Conservation (phyloP, 1,284 basidiomycete genomes). For the Leccinum cinnamomeum region DNA sequence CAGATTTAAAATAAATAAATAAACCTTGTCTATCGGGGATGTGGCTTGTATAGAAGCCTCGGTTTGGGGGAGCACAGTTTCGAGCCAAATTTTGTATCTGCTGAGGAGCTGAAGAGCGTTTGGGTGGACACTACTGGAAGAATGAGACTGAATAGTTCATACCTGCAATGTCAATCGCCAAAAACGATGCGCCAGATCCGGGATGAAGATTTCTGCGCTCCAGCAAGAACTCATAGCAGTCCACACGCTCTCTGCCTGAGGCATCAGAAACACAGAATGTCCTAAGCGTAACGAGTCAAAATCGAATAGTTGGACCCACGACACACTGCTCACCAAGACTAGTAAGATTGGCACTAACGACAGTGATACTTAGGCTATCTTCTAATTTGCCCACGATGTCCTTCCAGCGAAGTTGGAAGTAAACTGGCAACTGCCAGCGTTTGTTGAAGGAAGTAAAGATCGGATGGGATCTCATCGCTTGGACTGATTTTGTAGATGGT, state of each 20-base stretch:
- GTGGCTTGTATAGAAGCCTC: constrained; percentile 37
- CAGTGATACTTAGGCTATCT: constrained; percentile 51
- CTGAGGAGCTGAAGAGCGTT: constrained; percentile 59
- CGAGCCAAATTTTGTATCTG: constrained; percentile 76
- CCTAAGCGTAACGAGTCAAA: constrained; percentile 31
- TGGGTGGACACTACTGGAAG: constrained; percentile 3
- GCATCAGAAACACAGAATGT: constrained; percentile 46
- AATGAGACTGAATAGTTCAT: constrained; percentile 9
- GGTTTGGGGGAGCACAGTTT: constrained; percentile 42
- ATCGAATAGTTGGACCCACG: not conserved
- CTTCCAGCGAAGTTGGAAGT: constrained; percentile 98
- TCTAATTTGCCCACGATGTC: constrained; percentile 84
- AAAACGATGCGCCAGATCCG: constrained; percentile 78
- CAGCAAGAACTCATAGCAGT: constrained; percentile 77
- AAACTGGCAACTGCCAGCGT: constrained; percentile 95
- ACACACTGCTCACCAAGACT: constrained; percentile 21
- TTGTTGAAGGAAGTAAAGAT: constrained; percentile 74
- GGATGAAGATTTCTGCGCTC: constrained; percentile 82
- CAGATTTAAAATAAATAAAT: not conserved
- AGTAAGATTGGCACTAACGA: constrained; percentile 40
- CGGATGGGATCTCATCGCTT: constrained; percentile 70
- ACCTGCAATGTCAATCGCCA: constrained; percentile 90
- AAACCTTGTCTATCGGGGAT: constrained; percentile 32
- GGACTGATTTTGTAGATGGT: constrained; percentile 70
- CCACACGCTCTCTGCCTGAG: constrained; percentile 72